These are phyloP conservation scores for Cicer arietinum DNA, from an alignment of 306 rosid species.

Conservation along the genomic window DNA sequence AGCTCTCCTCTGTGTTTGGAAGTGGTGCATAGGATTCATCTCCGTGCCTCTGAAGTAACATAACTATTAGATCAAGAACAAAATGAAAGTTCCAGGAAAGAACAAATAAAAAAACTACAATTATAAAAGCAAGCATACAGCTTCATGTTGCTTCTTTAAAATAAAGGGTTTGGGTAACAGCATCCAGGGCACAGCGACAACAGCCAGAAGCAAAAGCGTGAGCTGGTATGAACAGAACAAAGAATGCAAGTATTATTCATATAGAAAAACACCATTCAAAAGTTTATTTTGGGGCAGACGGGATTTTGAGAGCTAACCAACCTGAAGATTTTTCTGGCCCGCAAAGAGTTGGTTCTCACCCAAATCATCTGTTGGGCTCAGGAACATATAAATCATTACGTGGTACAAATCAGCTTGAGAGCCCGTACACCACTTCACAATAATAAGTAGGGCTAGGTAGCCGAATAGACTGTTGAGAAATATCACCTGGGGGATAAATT, in stretches of 20 bases:
- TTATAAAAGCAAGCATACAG: conserved; percentile 55
- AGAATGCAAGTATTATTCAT: conserved; percentile 25
- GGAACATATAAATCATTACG: conserved; percentile 95
- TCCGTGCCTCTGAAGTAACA: conserved; percentile 75
- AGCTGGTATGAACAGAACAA: conserved; percentile 58
- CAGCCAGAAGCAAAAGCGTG: conserved; percentile 74
- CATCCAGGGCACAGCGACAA: conserved; percentile 98
- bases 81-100: conserved; percentile 13
- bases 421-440: conserved; percentile 95
- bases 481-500: conserved; percentile 85
- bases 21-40: conserved; percentile 73
- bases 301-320: conserved; percentile 37
- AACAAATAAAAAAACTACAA: neutral
- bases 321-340: conserved; percentile 91
- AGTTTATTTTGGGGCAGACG: neutral
- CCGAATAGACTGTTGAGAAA: conserved; percentile 94
- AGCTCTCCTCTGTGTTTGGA: conserved; percentile 75
- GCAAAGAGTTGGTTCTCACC: conserved; percentile 94
- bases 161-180: conserved; percentile 95
- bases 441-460: conserved; percentile 79
- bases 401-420: conserved; percentile 95
- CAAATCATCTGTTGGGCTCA: conserved; percentile 86
- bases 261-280: neutral
- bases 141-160: conserved; percentile 87
- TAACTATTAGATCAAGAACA: conserved; percentile 44